A percentile compares a stretch with the other conserved stretches of the same genome.
Conservation (phyloP, 257 asterid genomes). For the Solanum dulcamara region DNA sequence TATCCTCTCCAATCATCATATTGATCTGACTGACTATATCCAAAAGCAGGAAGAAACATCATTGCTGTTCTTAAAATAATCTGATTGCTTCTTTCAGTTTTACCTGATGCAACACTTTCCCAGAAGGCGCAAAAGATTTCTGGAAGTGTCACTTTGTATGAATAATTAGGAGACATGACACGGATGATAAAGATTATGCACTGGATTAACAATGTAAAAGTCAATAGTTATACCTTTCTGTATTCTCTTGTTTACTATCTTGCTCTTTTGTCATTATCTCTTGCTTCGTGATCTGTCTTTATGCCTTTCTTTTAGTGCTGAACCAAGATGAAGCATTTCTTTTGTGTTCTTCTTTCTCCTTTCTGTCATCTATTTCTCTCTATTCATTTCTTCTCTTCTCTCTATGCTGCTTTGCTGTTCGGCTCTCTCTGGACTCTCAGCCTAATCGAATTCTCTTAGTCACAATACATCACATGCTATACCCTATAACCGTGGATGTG, state of each 20-base stretch:
- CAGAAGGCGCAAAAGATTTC: background rate
- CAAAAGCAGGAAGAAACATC: background rate
- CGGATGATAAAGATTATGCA: background rate
- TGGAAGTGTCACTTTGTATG: background rate
- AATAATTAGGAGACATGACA: background rate
- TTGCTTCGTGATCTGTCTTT: background rate
- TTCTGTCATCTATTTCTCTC: slow-evolving; percentile 46
- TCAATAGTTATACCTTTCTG: background rate
- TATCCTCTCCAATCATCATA: background rate
- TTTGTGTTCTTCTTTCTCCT: slow-evolving; percentile 24
- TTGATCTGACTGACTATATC: background rate
- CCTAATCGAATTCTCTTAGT: slow-evolving; percentile 99
- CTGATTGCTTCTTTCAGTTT: background rate
- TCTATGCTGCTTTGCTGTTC: slow-evolving; percentile 76
- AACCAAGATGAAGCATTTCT: background rate
- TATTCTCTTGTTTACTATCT: background rate
- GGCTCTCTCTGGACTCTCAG: slow-evolving; percentile 77
- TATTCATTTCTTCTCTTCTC: slow-evolving; percentile 79
- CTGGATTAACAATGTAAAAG: background rate
- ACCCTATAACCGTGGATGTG: slow-evolving; percentile 99
- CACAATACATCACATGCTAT: slow-evolving; percentile 99
- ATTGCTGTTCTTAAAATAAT: background rate
- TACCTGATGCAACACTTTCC: background rate
- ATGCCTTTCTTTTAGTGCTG: background rate
- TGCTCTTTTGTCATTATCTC: background rate